Base-by-base conservation (phyloP, 306 rosid genomes). In the Quercus bicolor region DNA sequence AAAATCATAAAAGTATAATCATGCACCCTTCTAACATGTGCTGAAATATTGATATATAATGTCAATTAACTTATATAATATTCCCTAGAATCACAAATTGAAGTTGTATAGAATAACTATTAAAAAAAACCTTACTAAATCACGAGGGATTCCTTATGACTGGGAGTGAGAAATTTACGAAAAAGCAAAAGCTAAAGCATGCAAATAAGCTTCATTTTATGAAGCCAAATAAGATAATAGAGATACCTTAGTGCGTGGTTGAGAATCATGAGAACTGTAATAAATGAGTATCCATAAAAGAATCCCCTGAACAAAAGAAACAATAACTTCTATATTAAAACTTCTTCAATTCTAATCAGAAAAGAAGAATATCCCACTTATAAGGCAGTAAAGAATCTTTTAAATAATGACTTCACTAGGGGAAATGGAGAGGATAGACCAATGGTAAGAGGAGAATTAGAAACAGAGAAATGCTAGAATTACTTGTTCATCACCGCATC, bases 181-280 rank as follows among this genome's bases (percentile, higher is more conserved):
- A 8, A 34, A 81, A 77, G 65, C 31, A 24, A 48, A 29, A 71
- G 55, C 33, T 24, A 72, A 71, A 73, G 68, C 72, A 80, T 78
- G 65, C 23, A 69, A 52, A 75, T 31, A 69, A 56, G 75, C 74
- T 8, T 57, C 45, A 6, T 78, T 19, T 56, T 28, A 79, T 53
- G 64, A 75, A 59, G 51, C 53, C 75, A n/a, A 45, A 69, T 64
- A 79, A 29, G 79, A 53, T 74, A 77, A 10, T 53, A 31, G 78
- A 77, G 33, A 52, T 86, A 94, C 98, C 97, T 94, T 77, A 94
- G 95, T 75, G 97, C 98, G 69, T 94, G 98, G 80, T 94, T 94
- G 83, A 92, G 73, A 85, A 94, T 94, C 98, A 94, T 94, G 72
- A 94, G 85, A 76, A 94, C 86, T 4, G 97, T 94, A 77, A 94